Conservation (phyloP, 2,329 filamentous ascomycete genomes). For the Anthostomella pinea region DNA sequence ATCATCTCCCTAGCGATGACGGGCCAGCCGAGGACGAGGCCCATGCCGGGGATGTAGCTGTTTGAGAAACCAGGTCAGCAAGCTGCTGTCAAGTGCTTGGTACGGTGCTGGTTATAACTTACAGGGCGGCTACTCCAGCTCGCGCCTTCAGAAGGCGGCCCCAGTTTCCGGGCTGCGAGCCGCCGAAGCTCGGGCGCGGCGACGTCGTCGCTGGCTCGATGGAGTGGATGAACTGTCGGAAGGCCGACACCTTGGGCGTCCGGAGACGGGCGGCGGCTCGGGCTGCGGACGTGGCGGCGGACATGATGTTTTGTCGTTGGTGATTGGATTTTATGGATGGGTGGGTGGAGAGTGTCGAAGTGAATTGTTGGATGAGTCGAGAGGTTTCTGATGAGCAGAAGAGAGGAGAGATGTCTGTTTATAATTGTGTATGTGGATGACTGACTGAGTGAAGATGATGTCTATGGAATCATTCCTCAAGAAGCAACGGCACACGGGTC, state of each 20-base stretch:
- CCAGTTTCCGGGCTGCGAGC: slow-evolving; percentile 32
- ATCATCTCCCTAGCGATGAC: slow-evolving; percentile 18
- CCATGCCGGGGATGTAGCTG: slow-evolving; percentile 36
- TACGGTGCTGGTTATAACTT: slow-evolving; percentile 21
- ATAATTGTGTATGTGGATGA: no score
- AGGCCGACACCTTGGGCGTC: slow-evolving; percentile 1
- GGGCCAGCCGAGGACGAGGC: slow-evolving; percentile 39
- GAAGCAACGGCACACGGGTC: no score
- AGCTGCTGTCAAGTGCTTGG: no score
- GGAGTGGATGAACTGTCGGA: slow-evolving; percentile 6
- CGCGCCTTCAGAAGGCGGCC: slow-evolving; percentile 34
- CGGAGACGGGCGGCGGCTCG: background rate
- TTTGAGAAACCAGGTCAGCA: slow-evolving; percentile 3
- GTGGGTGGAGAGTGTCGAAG: background rate
- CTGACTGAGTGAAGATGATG: no score
- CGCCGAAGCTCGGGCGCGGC: slow-evolving; percentile 2
- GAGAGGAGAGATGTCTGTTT: no score
- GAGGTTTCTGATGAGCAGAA: no score
- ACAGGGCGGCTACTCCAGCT: slow-evolving; percentile 33
- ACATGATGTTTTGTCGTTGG: slow-evolving; percentile 2
- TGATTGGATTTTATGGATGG: background rate
- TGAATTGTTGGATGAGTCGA: background rate
- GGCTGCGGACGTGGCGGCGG: background rate
- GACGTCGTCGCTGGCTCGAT: slow-evolving; percentile 5
- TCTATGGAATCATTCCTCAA: no score